Evolutionary conservation across 163 green algal genomes (phyloP), one percentile per base, ranked within the genome.

Genomic region (Prototheca cutis): DNA sequence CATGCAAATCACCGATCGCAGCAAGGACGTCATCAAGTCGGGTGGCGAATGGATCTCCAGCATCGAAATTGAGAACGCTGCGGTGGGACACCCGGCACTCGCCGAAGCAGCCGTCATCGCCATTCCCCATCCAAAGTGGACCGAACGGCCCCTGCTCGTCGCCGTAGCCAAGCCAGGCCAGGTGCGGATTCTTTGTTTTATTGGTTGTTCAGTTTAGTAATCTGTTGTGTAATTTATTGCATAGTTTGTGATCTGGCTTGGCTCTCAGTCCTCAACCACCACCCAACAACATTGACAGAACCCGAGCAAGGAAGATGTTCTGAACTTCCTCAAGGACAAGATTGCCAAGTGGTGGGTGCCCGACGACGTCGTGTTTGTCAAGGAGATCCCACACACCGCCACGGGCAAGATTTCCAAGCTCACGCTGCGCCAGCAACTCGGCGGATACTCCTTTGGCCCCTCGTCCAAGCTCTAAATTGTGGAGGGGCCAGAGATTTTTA

Each of bases 31-130:
- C 4, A 86, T 91, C 56, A 91, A 91, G 64, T 79, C 40, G 10
- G 81, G 84, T 1, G 84, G 86, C n/a, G 87, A 95, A 64, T 95
- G 85, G 85, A 92, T 95, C 60, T 81, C 59, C 56, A 79, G 61
- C 58, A 88, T 95, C 21, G 81, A 90, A 45, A 77, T 94, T 39
- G 86, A 94, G 63, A 89, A 89, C 48, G 60, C 77, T 8, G 83
- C 80, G 13, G 70, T 82, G 29, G 59, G 59, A 6, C 67, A 79
- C 40, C 66, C 74, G 2, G 61, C 72, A 23, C 78, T 91, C 19
- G 40, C 69, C 19, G 83, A 90, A 65, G 84, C 81, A 1, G 83
- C 82, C 3, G 80, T 87, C 53, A 82, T 93, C 30, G 85, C 65
- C 32, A 74, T 90, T 28, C 72, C 84, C 0, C 59, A 88, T 40